Conservation (phyloP, 345 rosid species). For the Gossypium stocksii region DNA sequence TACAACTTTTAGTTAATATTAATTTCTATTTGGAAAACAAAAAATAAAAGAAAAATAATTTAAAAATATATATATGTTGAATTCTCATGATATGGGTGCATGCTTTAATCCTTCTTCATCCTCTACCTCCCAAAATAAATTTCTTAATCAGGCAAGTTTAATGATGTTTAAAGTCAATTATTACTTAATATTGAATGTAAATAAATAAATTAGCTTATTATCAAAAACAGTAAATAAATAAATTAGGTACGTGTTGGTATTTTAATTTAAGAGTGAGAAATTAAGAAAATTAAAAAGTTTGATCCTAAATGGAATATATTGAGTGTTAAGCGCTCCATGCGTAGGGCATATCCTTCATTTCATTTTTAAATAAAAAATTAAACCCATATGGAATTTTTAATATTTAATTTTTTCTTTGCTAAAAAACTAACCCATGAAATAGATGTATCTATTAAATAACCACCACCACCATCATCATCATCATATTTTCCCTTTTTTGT, state of each 20-base stretch:
- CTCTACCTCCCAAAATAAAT: not conserved
- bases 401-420: not conserved
- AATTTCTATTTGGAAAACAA: too few species aligned
- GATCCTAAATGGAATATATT: not conserved
- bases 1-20: too few species aligned
- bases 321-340: not conserved
- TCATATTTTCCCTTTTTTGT: too few species aligned
- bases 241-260: not conserved
- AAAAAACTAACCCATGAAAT: not conserved
- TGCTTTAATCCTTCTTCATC: not conserved
- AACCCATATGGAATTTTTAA: not conserved
- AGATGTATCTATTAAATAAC: not conserved
- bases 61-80: not conserved
- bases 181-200: not conserved
- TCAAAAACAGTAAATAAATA: not conserved
- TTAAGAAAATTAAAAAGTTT: not conserved
- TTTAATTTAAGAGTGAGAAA: not conserved
- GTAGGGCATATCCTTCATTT: not conserved
- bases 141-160: not conserved
- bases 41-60: too few species aligned
- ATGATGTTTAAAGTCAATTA: not conserved
- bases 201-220: not conserved
- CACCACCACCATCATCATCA: too few species aligned
- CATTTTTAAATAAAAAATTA: not conserved
- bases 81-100: not conserved